Percentiles rank a stretch among this genome's conserved stretches.
phyloP scores from a whole-genome alignment of 257 asterid species.

The Przewalskia tangutica region DNA sequence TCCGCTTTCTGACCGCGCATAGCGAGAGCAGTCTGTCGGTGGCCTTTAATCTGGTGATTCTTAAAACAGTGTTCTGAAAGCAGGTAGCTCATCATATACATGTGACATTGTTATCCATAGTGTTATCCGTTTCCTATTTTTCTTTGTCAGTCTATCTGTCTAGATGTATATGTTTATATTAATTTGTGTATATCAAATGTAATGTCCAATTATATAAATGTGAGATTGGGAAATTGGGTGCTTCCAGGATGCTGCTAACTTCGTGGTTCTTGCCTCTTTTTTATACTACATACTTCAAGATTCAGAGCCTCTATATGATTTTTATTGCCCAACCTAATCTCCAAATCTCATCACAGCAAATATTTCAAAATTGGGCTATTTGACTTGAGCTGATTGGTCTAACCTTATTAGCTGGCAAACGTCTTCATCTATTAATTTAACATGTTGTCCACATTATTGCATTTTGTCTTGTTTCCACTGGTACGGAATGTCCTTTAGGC shows the following conservation, averaged over 20 bases:
- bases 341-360: neutral
- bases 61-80: neutral
- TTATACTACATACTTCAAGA: slow-evolving; percentile 1
- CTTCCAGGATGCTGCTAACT: neutral
- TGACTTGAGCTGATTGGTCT: neutral
- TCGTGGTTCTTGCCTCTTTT: slow-evolving; percentile 3
- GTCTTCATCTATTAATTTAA: neutral
- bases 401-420: neutral
- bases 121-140: neutral
- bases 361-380: neutral
- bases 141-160: neutral
- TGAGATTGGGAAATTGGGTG: neutral
- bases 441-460: neutral
- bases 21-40: too few relatives aligned
- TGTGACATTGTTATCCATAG: neutral
- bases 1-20: too few relatives aligned
- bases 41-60: too few relatives aligned
- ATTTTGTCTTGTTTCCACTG: neutral
- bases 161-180: neutral
- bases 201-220: neutral
- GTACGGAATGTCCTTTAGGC: slow-evolving; percentile 5
- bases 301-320: slow-evolving; percentile 5
- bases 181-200: neutral
- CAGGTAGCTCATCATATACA: neutral
- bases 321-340: neutral